phyloP scores from a whole-genome alignment of 2,329 filamentous ascomycete genomes.

The Scedosporium apiospermum region DNA sequence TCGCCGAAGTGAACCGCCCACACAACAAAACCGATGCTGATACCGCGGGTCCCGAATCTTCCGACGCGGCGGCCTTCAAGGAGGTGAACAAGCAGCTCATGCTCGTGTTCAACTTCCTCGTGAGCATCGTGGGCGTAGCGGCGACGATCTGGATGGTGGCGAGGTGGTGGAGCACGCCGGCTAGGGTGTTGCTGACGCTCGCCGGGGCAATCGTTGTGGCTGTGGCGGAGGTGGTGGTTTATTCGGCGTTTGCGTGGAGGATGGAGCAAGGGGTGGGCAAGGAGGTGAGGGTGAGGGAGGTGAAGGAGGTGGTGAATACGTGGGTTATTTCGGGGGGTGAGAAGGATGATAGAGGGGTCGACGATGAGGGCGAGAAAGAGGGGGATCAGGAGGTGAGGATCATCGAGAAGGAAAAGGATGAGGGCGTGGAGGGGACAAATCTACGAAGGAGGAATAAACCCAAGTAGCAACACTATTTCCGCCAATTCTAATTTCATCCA shows the following conservation, averaged over 20 bases:
- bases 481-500: not conserved
- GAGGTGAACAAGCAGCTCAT: conserved; percentile 75
- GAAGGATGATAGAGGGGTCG: conserved; percentile 15
- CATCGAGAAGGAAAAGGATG: not conserved
- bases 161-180: conserved; percentile 64
- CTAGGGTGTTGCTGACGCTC: conserved; percentile 61
- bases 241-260: conserved; percentile 64
- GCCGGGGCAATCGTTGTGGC: conserved; percentile 60
- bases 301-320: conserved; percentile 59
- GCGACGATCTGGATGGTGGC: conserved; percentile 71
- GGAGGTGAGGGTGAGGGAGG: conserved; percentile 51
- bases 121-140: conserved; percentile 74
- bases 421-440: not conserved
- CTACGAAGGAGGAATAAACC: conserved; percentile 4
- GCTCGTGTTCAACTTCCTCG: conserved; percentile 80
- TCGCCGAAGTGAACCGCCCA: conserved; percentile 43
- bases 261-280: conserved; percentile 58
- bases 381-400: not conserved
- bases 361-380: conserved; percentile 9
- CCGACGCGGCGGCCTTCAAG: conserved; percentile 46
- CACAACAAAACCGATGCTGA: conserved; percentile 47
- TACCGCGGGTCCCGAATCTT: conserved; percentile 52
- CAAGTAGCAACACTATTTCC: not conserved
- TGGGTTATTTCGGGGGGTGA: conserved; percentile 51
- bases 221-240: conserved; percentile 68